A percentile compares a stretch with the other conserved stretches of the same genome.
Conservation (phyloP, 352 stramenopile genomes). For the Globisporangium cylindrosporum region DNA sequence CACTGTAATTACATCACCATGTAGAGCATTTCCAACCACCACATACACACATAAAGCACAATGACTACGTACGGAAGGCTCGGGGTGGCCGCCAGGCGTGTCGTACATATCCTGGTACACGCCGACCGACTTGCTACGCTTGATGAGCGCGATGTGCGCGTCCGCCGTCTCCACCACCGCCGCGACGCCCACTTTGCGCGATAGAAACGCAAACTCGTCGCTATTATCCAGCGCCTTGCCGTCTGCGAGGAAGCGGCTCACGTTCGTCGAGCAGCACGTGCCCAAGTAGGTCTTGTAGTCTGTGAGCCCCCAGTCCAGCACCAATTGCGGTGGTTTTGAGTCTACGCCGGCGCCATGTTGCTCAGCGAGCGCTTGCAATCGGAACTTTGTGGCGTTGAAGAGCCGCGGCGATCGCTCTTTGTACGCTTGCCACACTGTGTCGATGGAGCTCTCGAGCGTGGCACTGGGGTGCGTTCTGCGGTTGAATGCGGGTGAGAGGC, state of each 20-base stretch:
- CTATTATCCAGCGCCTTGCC: conserved; percentile 9
- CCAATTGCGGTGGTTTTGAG: conserved; percentile 10
- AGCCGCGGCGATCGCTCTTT: conserved; percentile 32
- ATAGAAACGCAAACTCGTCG: conserved; percentile 52
- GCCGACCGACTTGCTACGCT: conserved; percentile 59
- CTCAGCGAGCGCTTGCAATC: conserved; percentile 20
- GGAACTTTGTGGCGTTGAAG: conserved; percentile 83
- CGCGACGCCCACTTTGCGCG: conserved; percentile 77
- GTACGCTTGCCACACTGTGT: conserved; percentile 40
- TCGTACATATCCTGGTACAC: conserved; percentile 75
- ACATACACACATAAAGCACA: neutral
- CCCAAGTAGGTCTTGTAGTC: conserved; percentile 80
- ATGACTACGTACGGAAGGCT: conserved; percentile 39
- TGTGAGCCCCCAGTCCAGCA: conserved; percentile 45
- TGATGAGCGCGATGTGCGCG: conserved; percentile 59
- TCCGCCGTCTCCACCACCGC: conserved; percentile 65
- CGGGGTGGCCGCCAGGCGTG: conserved; percentile 76
- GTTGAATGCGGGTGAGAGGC: conserved; percentile 43
- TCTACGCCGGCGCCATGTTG: conserved; percentile 4
- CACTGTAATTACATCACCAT: neutral
- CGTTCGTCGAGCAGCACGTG: conserved; percentile 56
- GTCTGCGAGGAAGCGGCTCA: conserved; percentile 35
- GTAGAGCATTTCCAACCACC: neutral
- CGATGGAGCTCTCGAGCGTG: conserved; percentile 32
- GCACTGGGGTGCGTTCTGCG: conserved; percentile 40